These are phyloP conservation scores for Litsea cubeba DNA, from an alignment of 164 flowering plant genomes.

Conservation along the genomic window DNA sequence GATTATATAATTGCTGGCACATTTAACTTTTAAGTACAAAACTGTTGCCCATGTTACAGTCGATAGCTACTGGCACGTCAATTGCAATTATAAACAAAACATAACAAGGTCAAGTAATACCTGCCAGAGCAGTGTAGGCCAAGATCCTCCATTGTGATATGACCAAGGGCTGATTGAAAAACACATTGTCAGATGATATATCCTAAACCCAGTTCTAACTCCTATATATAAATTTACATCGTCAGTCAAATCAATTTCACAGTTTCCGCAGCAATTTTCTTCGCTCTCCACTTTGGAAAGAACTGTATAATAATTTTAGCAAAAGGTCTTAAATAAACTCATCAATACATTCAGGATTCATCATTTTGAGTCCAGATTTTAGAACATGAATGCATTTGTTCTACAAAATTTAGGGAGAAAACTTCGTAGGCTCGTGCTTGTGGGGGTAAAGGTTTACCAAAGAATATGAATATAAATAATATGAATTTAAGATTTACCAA, in stretches of 20 bases:
- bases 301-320: background rate
- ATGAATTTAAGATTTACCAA: too few species aligned
- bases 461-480: too few species aligned
- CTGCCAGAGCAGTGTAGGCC: slow-evolving; percentile 97
- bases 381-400: background rate
- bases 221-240: background rate
- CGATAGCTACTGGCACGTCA: too few species aligned
- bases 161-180: slow-evolving; percentile 81
- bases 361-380: background rate
- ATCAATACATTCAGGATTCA: background rate
- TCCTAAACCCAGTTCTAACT: background rate
- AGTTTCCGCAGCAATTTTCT: background rate
- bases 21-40: too few species aligned
- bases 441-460: too few species aligned
- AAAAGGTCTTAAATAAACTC: background rate
- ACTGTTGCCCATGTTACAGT: too few species aligned
- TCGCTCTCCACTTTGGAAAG: background rate
- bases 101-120: slow-evolving; percentile 24
- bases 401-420: too few species aligned
- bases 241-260: background rate
- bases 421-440: too few species aligned
- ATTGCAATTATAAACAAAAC: background rate
- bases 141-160: slow-evolving; percentile 91
- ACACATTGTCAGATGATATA: background rate
- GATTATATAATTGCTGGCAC: too few species aligned